Percentiles rank a stretch among this genome's conserved stretches.
Evolutionary conservation across 352 stramenopile species (phyloP).

Genomic region (Globisporangium alternatum): DNA sequence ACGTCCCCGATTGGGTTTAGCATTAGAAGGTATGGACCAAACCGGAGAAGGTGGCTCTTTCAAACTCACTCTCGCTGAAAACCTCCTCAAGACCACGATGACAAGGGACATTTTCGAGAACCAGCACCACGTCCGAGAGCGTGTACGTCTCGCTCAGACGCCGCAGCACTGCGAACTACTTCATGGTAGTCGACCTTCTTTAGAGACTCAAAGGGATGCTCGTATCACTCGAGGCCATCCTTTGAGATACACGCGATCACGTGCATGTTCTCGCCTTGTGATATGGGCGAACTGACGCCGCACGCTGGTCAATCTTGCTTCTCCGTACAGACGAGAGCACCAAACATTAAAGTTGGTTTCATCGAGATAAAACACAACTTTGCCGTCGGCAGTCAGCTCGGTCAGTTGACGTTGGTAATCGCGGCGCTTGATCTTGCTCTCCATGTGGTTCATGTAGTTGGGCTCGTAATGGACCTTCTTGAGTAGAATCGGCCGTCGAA

Average conservation of each 20-base stretch:
- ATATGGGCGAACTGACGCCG: not conserved
- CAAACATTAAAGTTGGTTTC: conserved; percentile 2
- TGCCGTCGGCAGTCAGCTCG: not conserved
- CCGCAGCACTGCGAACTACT: not conserved
- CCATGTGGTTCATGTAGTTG: not conserved
- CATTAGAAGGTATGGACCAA: not conserved
- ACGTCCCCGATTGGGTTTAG: not conserved
- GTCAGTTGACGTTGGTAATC: not conserved
- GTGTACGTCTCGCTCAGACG: not conserved
- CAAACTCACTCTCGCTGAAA: not conserved
- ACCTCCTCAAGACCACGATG: not conserved
- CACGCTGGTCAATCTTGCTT: not conserved
- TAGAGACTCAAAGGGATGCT: not conserved
- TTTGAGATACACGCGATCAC: not conserved
- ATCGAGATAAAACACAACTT: not conserved
- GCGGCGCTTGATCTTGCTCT: not conserved
- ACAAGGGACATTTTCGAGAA: not conserved
- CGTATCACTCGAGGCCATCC: not conserved
- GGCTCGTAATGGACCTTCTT: not conserved
- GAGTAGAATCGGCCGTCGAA: not conserved
- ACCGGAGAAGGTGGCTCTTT: not conserved
- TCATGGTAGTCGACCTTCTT: not conserved
- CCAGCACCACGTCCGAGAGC: not conserved
- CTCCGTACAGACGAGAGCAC: not conserved
- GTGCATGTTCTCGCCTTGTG: not conserved